A percentile compares a stretch with the other conserved stretches of the same genome.
Evolutionary conservation across 805 yeast genomes (phyloP).

Genomic region (Wickerhamiella allomyrinae): DNA sequence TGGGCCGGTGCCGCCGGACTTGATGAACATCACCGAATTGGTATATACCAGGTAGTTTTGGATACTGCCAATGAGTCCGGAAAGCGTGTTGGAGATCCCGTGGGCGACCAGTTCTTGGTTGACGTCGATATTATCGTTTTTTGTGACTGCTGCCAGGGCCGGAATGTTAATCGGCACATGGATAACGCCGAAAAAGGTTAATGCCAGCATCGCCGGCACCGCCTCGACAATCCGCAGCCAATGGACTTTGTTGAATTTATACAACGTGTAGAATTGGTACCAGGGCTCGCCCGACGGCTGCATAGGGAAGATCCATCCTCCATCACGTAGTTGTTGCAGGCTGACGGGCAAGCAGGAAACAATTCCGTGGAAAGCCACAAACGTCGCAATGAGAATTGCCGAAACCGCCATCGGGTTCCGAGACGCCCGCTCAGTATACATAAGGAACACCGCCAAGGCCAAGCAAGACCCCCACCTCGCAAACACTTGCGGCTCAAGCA

Average conservation of each 20-base stretch:
- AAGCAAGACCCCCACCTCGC: conserved; percentile 64
- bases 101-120: conserved; percentile 91
- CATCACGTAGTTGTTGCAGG: conserved; percentile 44
- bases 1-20: conserved; percentile 88
- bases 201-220: conserved; percentile 85
- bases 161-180: conserved; percentile 98
- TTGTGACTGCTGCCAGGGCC: conserved; percentile 81
- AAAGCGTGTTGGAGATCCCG: conserved; percentile 75
- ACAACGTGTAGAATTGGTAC: conserved; percentile 70
- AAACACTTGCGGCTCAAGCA: conserved; percentile 37
- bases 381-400: conserved; percentile 57
- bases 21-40: conserved; percentile 75
- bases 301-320: conserved; percentile 75
- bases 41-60: conserved; percentile 94
- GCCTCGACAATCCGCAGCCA: conserved; percentile 57
- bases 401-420: conserved; percentile 70
- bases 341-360: conserved; percentile 58
- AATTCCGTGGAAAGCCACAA: conserved; percentile 52
- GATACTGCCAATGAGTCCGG: conserved; percentile 76
- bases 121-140: conserved; percentile 67
- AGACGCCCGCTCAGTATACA: conserved; percentile 44
- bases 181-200: conserved; percentile 87
- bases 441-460: conserved; percentile 42
- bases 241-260: conserved; percentile 56
- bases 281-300: conserved; percentile 61